Conservation (phyloP, 106 monocot species). For the Posidonia australis region DNA sequence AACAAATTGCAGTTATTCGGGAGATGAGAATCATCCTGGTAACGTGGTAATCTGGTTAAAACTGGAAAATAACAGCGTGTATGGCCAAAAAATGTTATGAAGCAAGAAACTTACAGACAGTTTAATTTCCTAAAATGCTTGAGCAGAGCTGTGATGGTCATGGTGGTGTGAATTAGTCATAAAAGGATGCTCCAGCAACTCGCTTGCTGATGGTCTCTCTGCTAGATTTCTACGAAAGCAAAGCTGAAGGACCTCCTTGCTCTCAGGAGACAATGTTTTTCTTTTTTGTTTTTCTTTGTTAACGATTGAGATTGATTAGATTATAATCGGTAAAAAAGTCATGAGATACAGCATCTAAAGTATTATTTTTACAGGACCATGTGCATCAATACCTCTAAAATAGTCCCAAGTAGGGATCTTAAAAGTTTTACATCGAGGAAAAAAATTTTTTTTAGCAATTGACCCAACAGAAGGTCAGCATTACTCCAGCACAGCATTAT, state of each 20-base stretch:
- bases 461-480: no score
- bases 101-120: slow-evolving; percentile 22
- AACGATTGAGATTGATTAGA: no score
- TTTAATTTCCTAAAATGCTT: slow-evolving; percentile 51
- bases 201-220: slow-evolving; percentile 62
- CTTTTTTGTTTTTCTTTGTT: no score
- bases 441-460: no score
- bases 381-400: no score
- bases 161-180: slow-evolving; percentile 40
- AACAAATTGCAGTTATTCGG: slow-evolving; percentile 20
- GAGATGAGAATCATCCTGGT: slow-evolving; percentile 37
- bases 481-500: no score
- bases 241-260: slow-evolving; percentile 55
- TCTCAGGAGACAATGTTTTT: slow-evolving; percentile 66
- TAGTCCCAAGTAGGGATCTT: no score
- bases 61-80: not conserved
- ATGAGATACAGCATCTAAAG: no score
- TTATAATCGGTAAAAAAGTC: no score
- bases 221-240: slow-evolving; percentile 82
- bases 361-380: no score
- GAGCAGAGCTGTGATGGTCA: slow-evolving; percentile 38
- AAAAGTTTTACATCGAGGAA: no score
- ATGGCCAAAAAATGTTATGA: not conserved
- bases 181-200: slow-evolving; percentile 74
- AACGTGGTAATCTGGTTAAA: not conserved